Conservation (phyloP, 106 monocot species). For the Iris macrosiphon region DNA sequence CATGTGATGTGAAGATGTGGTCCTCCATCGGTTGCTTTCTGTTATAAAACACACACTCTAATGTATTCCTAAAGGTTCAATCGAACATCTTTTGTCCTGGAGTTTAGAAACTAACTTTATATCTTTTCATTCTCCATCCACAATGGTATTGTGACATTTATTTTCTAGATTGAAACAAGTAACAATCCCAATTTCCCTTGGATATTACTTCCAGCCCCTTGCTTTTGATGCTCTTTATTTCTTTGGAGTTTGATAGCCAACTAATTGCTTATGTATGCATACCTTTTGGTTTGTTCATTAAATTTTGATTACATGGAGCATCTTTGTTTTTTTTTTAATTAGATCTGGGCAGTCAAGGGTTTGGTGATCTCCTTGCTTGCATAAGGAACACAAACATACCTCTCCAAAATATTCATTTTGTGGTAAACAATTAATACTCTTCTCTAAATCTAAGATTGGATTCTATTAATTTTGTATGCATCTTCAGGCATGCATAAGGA, state of each 20-base stretch:
- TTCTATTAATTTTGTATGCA: neutral
- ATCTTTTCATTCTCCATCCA: too few relatives aligned
- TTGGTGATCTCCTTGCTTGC: constrained; percentile 98
- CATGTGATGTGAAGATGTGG: too few relatives aligned
- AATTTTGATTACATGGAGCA: neutral
- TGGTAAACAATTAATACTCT: constrained; percentile 38
- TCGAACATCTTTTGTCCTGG: too few relatives aligned
- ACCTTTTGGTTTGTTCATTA: neutral
- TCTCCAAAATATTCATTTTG: constrained; percentile 97
- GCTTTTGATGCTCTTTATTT: neutral
- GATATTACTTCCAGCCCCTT: too few relatives aligned
- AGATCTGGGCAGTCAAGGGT: constrained; percentile 79
- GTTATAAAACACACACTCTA: too few relatives aligned
- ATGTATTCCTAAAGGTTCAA: too few relatives aligned
- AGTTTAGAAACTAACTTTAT: too few relatives aligned
- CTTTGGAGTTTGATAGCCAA: too few relatives aligned
- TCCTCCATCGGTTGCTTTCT: too few relatives aligned
- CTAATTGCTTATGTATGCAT: neutral
- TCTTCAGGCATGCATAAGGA: constrained; percentile 1
- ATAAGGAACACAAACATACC: constrained; percentile 74
- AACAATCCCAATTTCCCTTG: neutral
- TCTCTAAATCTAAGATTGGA: too few relatives aligned
- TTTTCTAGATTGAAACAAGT: too few relatives aligned
- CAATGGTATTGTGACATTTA: too few relatives aligned
- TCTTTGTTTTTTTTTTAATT: constrained; percentile 7